Evolutionary conservation across 371 early-diverging fungal genomes (phyloP).

Genomic region (Mortierella sp.): DNA sequence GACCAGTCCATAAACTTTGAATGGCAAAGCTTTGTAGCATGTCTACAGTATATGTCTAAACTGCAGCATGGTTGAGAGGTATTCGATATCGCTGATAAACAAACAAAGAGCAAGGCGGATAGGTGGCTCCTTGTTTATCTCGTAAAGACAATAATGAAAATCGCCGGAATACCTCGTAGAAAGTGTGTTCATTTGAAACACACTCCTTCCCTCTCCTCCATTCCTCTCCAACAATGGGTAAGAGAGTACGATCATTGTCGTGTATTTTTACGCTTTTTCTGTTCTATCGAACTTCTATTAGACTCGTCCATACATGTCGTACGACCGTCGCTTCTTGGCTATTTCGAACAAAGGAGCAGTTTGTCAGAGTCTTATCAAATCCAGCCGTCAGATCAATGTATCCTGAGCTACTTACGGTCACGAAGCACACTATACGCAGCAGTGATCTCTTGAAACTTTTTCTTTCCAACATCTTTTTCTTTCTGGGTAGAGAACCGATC

Average conservation of each 20-base stretch:
- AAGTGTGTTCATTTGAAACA: too few species aligned
- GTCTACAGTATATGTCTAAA: too few species aligned
- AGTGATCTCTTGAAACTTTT: conserved; percentile 65
- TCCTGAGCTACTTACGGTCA: conserved; percentile 57
- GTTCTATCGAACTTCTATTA: conserved; percentile 8
- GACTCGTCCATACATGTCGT: conserved; percentile 25
- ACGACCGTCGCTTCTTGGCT: conserved; percentile 33
- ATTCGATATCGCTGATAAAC: too few species aligned
- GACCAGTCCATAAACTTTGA: too few species aligned
- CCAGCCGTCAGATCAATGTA: not conserved
- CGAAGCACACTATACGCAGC: conserved; percentile 68
- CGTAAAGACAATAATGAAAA: too few species aligned
- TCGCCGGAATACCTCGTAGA: too few species aligned
- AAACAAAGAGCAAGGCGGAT: too few species aligned
- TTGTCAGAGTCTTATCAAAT: not conserved
- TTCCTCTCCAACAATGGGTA: not conserved
- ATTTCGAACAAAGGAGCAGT: not conserved
- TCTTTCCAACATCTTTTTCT: conserved; percentile 63
- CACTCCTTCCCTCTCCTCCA: not conserved
- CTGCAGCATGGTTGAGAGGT: too few species aligned
- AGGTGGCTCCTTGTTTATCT: too few species aligned
- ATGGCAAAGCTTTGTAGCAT: too few species aligned
- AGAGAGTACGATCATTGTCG: not conserved
- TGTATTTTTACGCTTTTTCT: not conserved
- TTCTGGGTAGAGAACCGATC: conserved; percentile 63